Base-by-base conservation (phyloP, 2,329 filamentous ascomycete species). In the Fonsecaea multimorphosa region DNA sequence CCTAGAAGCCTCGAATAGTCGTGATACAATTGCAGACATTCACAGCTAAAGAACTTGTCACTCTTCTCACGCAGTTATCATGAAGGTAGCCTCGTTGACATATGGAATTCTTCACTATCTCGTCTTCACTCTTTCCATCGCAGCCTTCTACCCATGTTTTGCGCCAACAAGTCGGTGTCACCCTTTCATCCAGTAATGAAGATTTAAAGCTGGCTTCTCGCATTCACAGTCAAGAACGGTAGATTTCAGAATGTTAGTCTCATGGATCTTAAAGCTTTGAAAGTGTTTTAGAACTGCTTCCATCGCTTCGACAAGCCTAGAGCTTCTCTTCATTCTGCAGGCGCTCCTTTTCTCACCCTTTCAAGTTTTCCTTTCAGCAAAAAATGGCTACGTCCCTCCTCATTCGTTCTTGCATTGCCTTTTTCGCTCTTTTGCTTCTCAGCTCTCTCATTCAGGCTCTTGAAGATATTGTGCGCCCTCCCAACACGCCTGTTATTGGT, bases 401-500 rank as follows among this genome's bases (percentile, higher is more conserved):
- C 31, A 7, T 32, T 32, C 31, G 51, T 24, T 54, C 51, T 32
- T 36, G 12, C 29, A 8, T 27, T 1, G 29, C 52, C n/a, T 11
- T 36, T 19, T 34, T 52, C 12, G 38, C 40, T 16, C 16, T 44
- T 52, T n/a, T 52, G 38, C 44, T 59, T 12, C n/a, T 58, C 16
- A 44, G 19, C 24, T 29, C 52, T 32, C 14, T 19, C 40, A 27
- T 29, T 9, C 19, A 16, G 7, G 31, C 51, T 32, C 1, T 29
- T 22, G 44, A 44, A 32, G 24, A 24, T 24, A 16, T 36, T 3
- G n/a, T 51, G n/a, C 40, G 19, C 7, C 31, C 40, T 29, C 40
- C 16, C 9, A 59, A 59, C 34, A 34, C 32, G 14, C 57, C 57
- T 24, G 44, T 16, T 11, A 59, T 59, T 19, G 57, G 27, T 7